A percentile compares a stretch with the other conserved stretches of the same genome.
These are phyloP conservation scores for Lolium perenne DNA, from an alignment of 176 grass and related monocot species.

Conservation along the genomic window DNA sequence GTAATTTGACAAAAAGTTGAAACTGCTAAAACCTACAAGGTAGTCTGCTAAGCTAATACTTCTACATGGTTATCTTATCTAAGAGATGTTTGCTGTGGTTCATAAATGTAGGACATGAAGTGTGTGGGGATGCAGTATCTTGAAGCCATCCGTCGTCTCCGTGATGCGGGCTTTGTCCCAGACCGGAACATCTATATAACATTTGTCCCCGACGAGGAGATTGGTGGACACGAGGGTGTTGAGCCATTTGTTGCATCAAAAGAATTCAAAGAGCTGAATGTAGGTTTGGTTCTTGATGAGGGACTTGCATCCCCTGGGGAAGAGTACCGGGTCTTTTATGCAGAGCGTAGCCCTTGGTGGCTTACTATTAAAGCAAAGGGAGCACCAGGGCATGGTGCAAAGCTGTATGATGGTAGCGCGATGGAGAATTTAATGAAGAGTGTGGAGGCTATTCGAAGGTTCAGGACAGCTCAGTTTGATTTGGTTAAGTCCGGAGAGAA, in stretches of 20 bases:
- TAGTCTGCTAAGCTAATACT: not conserved
- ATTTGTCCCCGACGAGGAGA: conserved; percentile 96
- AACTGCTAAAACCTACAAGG: not conserved
- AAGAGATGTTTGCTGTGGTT: not conserved
- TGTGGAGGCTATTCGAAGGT: conserved; percentile 75
- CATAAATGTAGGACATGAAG: conserved; percentile 84
- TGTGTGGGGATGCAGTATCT: conserved; percentile 98
- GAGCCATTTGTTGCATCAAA: conserved; percentile 60
- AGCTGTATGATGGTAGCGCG: conserved; percentile 89
- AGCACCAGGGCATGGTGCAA: conserved; percentile 83
- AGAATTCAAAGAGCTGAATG: conserved; percentile 69
- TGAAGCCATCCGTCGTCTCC: conserved; percentile 80
- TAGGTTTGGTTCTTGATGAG: conserved; percentile 88
- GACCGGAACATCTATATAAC: conserved; percentile 82
- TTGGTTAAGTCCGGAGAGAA: conserved; percentile 81
- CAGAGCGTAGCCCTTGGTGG: conserved; percentile 85
- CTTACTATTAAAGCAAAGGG: conserved; percentile 76
- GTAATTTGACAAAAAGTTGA: not conserved
- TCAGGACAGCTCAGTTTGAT: conserved; percentile 88
- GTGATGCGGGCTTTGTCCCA: conserved; percentile 55
- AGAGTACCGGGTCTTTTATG: conserved; percentile 89
- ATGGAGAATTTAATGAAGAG: conserved; percentile 99
- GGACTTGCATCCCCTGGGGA: conserved; percentile 76
- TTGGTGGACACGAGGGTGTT: conserved; percentile 69
- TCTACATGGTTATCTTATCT: conserved; percentile 26